Conservation (phyloP, 805 yeast genomes). For the Kurtzmaniella cleridarum region DNA sequence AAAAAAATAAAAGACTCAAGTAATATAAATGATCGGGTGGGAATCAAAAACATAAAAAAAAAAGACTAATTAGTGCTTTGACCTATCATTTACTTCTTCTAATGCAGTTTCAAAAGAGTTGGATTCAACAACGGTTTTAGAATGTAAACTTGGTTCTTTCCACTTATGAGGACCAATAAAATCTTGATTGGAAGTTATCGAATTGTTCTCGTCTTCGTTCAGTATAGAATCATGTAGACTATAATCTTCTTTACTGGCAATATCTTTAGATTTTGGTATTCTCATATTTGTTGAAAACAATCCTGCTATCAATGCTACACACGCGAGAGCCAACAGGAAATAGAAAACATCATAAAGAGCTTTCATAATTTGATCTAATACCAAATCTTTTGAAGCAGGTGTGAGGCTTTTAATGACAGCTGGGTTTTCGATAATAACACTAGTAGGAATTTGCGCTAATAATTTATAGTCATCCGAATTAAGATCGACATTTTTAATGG, state of each 20-base stretch:
- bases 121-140: no score
- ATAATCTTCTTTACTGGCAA: constrained; percentile 9
- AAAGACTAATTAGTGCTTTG: no score
- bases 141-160: no score
- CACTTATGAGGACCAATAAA: no score
- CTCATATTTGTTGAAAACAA: constrained; percentile 37
- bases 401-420: constrained; percentile 21
- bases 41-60: no score
- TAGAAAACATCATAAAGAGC: constrained; percentile 37
- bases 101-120: no score
- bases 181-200: no score
- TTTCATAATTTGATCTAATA: constrained; percentile 29
- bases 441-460: constrained; percentile 10
- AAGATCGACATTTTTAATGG: background rate
- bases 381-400: constrained; percentile 12
- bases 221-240: no score
- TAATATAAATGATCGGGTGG: no score
- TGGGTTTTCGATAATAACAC: constrained; percentile 21
- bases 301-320: constrained; percentile 22
- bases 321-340: constrained; percentile 32
- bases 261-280: constrained; percentile 31
- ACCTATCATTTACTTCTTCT: no score
- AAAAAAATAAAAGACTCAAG: no score
- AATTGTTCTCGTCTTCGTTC: no score
- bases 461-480: constrained; percentile 10